Percentiles rank a stretch among this genome's conserved stretches.
phyloP scores from a whole-genome alignment of 2,329 filamentous ascomycete genomes.

The Alternaria sp. region DNA sequence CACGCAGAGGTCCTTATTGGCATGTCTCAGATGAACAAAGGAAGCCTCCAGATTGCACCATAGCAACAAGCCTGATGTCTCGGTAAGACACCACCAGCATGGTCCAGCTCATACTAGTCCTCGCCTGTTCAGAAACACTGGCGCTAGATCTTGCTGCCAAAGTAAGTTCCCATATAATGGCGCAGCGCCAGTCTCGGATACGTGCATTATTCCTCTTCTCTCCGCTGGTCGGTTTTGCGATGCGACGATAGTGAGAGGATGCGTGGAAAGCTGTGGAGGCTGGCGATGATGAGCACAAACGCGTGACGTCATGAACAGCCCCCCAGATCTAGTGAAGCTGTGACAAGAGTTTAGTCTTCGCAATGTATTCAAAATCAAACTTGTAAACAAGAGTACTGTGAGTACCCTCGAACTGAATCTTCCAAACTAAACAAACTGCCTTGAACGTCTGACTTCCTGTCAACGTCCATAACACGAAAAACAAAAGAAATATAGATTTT shows the following conservation, averaged over 20 bases:
- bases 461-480: neutral
- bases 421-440: neutral
- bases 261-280: neutral
- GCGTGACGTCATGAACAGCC: neutral
- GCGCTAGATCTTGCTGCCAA: neutral
- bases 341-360: neutral
- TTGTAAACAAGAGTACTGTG: neutral
- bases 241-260: neutral
- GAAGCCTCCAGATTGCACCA: neutral
- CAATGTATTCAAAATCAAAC: neutral
- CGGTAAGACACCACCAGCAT: neutral
- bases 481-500: neutral
- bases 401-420: neutral
- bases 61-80: neutral
- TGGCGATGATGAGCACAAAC: neutral
- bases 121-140: neutral
- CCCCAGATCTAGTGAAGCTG: neutral
- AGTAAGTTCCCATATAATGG: neutral
- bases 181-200: neutral
- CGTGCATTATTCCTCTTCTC: neutral
- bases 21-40: neutral
- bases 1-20: neutral
- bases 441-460: neutral
- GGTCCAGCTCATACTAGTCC: neutral
- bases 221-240: neutral